Evolutionary conservation across 2,329 filamentous ascomycete genomes (phyloP).

Genomic region (Clonostachys rhizophaga): DNA sequence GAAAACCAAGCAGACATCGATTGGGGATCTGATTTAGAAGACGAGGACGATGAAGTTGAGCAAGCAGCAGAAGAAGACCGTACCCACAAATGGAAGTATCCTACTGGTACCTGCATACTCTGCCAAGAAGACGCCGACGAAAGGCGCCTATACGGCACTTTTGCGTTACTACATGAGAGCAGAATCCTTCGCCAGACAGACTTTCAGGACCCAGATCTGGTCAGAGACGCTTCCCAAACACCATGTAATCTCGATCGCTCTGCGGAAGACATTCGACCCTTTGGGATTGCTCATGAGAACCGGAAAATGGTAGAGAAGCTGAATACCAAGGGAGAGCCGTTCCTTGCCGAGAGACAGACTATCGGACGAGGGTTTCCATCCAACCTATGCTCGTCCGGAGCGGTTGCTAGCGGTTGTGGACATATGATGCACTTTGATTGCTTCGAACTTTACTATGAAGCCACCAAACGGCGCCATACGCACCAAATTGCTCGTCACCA

Average conservation of each 20-base stretch:
- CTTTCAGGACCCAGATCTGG: slow-evolving; percentile 73
- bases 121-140: slow-evolving; percentile 97
- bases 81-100: slow-evolving; percentile 75
- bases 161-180: slow-evolving; percentile 84
- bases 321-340: slow-evolving; percentile 64
- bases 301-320: slow-evolving; percentile 72
- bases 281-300: slow-evolving; percentile 88
- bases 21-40: slow-evolving; percentile 78
- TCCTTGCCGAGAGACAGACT: slow-evolving; percentile 71
- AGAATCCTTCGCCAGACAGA: slow-evolving; percentile 84
- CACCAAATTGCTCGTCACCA: slow-evolving; percentile 95
- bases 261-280: slow-evolving; percentile 78
- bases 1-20: slow-evolving; percentile 83
- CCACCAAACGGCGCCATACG: slow-evolving; percentile 76
- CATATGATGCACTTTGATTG: slow-evolving; percentile 98
- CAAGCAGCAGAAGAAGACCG: slow-evolving; percentile 55
- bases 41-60: slow-evolving; percentile 65
- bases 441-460: slow-evolving; percentile 86
- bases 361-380: slow-evolving; percentile 87
- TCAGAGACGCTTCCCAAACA: slow-evolving; percentile 75
- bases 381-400: slow-evolving; percentile 61
- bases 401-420: slow-evolving; percentile 86
- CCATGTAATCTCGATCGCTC: slow-evolving; percentile 81
- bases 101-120: slow-evolving; percentile 86
- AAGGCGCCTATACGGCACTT: slow-evolving; percentile 83